Evolutionary conservation across 1,284 basidiomycete genomes (phyloP), one percentile per base, ranked within the genome.

Genomic region (Pholiota adiposa): DNA sequence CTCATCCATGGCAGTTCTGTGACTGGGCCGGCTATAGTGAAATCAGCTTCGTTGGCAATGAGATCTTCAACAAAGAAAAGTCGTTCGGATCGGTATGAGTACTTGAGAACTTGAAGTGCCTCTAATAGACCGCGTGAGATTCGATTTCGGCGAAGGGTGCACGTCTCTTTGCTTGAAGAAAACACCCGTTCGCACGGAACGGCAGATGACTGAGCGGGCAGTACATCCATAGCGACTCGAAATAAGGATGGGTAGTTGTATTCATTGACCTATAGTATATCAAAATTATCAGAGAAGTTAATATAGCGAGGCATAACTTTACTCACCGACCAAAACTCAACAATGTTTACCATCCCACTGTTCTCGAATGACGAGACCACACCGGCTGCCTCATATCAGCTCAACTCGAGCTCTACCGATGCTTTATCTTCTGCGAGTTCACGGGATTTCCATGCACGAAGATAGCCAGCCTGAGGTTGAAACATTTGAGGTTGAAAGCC

Each of bases 141-240:
- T 5, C 29, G n/a, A 33, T 49, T 62, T 8, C 55, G 49, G 18
- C 60, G 55, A 2, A 56, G 41, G 6, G 61, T 59, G 34, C 40
- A 43, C 6, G 64, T 64, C 38, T 62, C 63, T 43, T 64, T 62
- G 36, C 53, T 56, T 1, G 60, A 62, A 3, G 62, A 63, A 48
- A 65, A 63, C 2, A 58, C 54, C 2, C 60, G 44, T 43, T 65
- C 62, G 27, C 58, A 63, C 7, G 62, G 40, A 9, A 65, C 62
- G 12, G 62, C 51, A 27, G 58, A 65, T 38, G 51, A 60, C 31
- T 65, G 62, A 21, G 40, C 40, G 19, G 40, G 44, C 23, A 48
- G 44, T 2, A 48, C 44, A 18, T 48, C 44, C 44, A 44, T 44
- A 5, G 43, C 43, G 3, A 44, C 43, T 44, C 18, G 18, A 25